Evolutionary conservation across 768 basidiomycete species (phyloP), one percentile per base, ranked within the genome.

Genomic region (Russula abietina): DNA sequence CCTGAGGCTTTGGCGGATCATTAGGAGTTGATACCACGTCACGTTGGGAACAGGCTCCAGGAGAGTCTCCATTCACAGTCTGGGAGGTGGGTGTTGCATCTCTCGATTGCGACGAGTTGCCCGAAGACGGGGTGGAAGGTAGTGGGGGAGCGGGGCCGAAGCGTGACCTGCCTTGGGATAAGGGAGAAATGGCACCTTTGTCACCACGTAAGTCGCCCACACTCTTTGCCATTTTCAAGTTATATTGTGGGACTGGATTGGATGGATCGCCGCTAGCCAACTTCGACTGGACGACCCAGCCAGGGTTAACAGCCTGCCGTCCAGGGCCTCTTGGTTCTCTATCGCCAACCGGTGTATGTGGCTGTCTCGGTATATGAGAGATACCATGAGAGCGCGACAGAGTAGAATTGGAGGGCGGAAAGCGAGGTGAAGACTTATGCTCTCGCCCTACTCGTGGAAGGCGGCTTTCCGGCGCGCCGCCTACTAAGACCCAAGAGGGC

Each of bases 281-380:
- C 33, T 81, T 84, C 77, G 78, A 86, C 16, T 76, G 72, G 24
- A 83, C 80, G 28, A 81, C 70, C 75, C 79, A 81, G 43, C 75
- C 75, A 9, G 69, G 52, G 1, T 81, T 81, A 36, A 85, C 76
- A 22, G 79, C 76, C 52, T 78, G 77, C 43, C 77, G 78, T 30
- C 77, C 73, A 30, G 56, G 55, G 38, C 50, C 61, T 22, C 57
- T 67, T 43, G 41, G 54, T 67, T 63, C 55, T 69, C 69, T 41
- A 61, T 59, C 36, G 28, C 67, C 61, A 22, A 51, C 70, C 39
- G 60, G 62, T 53, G 69, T 46, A 49, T 57, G 56, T 53, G 48
- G 67, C 45, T 69, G 60, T 52, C 63, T 59, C 16, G 68, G 61
- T 24, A 70, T 60, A 12, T 68, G 62, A 24, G 67, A 68, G 55